Conservation (phyloP, 192 early-diverging fungal species). For the Coemansia furcata region DNA sequence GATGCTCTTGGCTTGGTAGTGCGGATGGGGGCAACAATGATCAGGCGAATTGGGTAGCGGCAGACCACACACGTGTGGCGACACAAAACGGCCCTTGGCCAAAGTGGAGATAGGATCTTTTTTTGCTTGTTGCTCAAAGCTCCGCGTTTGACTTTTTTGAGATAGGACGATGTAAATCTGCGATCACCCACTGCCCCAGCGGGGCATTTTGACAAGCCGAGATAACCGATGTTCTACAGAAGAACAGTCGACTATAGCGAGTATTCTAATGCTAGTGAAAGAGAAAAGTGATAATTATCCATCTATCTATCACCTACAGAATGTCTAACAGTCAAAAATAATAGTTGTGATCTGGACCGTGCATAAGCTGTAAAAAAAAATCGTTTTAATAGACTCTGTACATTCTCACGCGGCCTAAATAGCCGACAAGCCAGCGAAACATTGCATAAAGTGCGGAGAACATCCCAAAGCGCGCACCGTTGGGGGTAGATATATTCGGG, state of each 20-base stretch:
- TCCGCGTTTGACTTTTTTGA: not conserved
- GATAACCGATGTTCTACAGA: not conserved
- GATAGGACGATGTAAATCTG: not conserved
- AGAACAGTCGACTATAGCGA: not conserved
- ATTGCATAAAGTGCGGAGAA: not conserved
- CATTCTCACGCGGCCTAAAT: not conserved
- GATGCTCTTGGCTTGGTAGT: not conserved
- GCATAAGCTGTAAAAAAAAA: not conserved
- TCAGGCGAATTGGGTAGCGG: not conserved
- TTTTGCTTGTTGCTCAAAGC: not conserved
- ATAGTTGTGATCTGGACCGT: not conserved
- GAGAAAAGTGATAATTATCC: not conserved
- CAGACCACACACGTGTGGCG: not conserved
- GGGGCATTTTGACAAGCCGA: not conserved
- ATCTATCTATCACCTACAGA: not conserved
- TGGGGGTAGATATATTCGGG: too few relatives aligned
- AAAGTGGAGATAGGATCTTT: not conserved
- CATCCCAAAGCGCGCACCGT: too few relatives aligned
- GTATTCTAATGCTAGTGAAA: not conserved
- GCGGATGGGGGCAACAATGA: not conserved
- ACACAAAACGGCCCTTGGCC: not conserved
- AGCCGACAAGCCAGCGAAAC: not conserved
- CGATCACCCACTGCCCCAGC: not conserved
- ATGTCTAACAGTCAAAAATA: not conserved
- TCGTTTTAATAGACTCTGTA: not conserved